Conservation (phyloP, 495 filamentous ascomycete genomes). For the Alectoria sarmentosa region DNA sequence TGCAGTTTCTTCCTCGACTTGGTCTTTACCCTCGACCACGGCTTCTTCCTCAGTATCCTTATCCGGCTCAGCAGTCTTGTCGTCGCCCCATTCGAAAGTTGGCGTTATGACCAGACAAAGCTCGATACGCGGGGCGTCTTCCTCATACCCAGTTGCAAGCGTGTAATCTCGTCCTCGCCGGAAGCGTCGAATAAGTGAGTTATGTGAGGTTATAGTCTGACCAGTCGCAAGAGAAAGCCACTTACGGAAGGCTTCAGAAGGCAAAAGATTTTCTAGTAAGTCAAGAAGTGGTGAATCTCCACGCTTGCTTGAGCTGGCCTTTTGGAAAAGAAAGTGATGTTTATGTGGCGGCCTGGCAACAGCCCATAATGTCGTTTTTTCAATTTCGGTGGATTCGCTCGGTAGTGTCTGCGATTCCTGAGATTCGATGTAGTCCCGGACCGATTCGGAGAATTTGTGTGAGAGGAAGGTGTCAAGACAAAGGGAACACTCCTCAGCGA, state of each 20-base stretch:
- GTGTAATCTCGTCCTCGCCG: constrained; percentile 85
- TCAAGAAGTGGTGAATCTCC: constrained; percentile 58
- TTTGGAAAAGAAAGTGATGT: constrained; percentile 81
- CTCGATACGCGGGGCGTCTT: constrained; percentile 75
- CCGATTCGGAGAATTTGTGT: constrained; percentile 60
- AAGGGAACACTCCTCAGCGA: constrained; percentile 74
- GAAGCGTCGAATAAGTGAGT: constrained; percentile 76
- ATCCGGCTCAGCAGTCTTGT: constrained; percentile 49
- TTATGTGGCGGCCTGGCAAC: constrained; percentile 90
- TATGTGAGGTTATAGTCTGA: constrained; percentile 50
- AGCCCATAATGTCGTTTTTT: constrained; percentile 52
- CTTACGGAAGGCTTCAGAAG: constrained; percentile 79
- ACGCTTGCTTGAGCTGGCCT: constrained; percentile 33
- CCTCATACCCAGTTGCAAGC: constrained; percentile 74
- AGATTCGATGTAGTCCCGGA: constrained; percentile 60
- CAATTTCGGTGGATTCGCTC: constrained; percentile 45
- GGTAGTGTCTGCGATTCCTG: constrained; percentile 49
- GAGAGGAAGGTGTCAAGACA: constrained; percentile 70
- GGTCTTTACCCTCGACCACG: constrained; percentile 25
- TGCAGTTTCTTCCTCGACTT: constrained; percentile 24
- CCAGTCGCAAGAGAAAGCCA: constrained; percentile 81
- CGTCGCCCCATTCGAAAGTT: constrained; percentile 72
- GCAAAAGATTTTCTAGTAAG: constrained; percentile 69
- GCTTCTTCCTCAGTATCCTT: constrained; percentile 37
- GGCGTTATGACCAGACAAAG: constrained; percentile 80